phyloP scores from a whole-genome alignment of 306 rosid genomes.

The Vachellia collinsii region DNA sequence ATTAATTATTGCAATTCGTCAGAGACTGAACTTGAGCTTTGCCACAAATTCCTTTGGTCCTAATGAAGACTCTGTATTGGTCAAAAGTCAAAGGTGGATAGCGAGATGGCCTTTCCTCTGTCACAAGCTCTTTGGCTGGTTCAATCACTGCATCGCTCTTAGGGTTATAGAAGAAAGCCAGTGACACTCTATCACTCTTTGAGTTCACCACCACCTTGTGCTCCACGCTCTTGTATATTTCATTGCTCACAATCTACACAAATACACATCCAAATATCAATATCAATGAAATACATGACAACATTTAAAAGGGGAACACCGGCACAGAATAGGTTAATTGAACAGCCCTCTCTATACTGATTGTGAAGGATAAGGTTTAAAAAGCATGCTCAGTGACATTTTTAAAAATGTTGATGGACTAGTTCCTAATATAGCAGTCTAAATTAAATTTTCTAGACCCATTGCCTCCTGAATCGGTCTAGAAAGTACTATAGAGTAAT shows the following conservation, averaged over 20 bases:
- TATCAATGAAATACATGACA: no score
- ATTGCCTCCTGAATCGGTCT: no score
- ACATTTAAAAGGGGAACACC: no score
- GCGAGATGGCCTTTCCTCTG: conserved; percentile 57
- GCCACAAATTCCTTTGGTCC: conserved; percentile 75
- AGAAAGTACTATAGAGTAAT: no score
- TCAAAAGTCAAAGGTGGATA: conserved; percentile 71
- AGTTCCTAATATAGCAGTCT: neutral
- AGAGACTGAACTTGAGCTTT: conserved; percentile 72
- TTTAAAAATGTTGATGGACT: neutral
- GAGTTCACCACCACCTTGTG: conserved; percentile 86
- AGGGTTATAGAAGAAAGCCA: conserved; percentile 88
- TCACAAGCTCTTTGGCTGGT: conserved; percentile 67
- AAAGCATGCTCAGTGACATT: no score
- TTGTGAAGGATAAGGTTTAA: no score
- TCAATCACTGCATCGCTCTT: conserved; percentile 60
- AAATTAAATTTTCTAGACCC: no score
- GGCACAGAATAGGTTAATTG: no score
- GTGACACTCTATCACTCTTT: conserved; percentile 63
- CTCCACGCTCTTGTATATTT: conserved; percentile 79
- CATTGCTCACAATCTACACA: conserved; percentile 74
- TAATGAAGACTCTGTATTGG: conserved; percentile 69
- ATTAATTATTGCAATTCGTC: conserved; percentile 39
- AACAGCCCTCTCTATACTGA: no score
- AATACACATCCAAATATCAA: neutral